A percentile compares a stretch with the other conserved stretches of the same genome.
phyloP scores from a whole-genome alignment of 257 asterid species.

The Galeopsis tetrahit region DNA sequence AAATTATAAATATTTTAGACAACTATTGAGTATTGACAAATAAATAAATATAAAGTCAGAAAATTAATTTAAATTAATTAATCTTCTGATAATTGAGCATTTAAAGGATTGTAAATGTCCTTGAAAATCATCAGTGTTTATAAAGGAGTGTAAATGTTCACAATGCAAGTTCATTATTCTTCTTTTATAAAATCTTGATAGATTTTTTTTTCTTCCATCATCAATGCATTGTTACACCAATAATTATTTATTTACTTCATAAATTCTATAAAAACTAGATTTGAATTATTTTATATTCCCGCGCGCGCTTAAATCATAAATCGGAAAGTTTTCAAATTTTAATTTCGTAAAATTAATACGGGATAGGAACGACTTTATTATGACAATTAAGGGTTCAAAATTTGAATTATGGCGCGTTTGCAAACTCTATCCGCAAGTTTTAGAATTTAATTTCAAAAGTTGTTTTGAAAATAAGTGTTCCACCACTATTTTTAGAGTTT shows the following conservation, averaged over 20 bases:
- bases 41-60: neutral
- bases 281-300: neutral
- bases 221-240: neutral
- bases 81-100: neutral
- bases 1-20: neutral
- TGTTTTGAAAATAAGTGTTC: neutral
- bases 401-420: no score
- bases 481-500: no score
- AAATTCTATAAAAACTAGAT: neutral
- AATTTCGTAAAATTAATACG: neutral
- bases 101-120: neutral
- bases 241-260: neutral
- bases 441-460: no score
- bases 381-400: no score
- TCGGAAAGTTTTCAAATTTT: neutral
- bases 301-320: neutral
- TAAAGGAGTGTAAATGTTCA: neutral
- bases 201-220: no score
- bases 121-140: no score
- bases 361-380: neutral
- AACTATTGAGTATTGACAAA: neutral
- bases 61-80: neutral
- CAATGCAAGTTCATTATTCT: neutral
- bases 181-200: neutral
- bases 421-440: neutral